Evolutionary conservation across 202 grass and related monocot genomes (phyloP).

Genomic region (Miscanthus sacchariflorus): DNA sequence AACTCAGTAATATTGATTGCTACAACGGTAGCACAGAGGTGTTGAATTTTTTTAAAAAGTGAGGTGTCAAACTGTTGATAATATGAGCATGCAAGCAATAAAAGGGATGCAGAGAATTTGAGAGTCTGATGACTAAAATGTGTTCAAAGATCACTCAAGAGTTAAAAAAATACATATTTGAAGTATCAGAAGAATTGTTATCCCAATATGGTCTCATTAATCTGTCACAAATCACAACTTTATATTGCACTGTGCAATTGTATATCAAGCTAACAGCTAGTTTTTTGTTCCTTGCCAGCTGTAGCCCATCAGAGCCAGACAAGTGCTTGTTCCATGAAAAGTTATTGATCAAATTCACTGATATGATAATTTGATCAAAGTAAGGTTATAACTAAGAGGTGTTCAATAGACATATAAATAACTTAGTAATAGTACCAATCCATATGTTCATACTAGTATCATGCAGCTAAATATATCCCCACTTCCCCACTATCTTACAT

Average conservation of each 20-base stretch:
- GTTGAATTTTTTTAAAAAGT: neutral
- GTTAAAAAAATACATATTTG: neutral
- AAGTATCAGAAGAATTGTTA: neutral
- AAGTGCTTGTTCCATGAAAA: too few relatives aligned
- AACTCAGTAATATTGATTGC: neutral
- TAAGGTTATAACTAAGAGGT: constrained; percentile 3
- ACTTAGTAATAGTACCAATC: constrained; percentile 7
- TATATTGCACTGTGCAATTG: neutral
- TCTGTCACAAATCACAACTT: neutral
- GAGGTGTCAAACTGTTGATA: neutral
- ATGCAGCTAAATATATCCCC: neutral
- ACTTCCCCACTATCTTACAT: neutral
- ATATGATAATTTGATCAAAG: too few relatives aligned
- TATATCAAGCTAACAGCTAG: constrained; percentile 24
- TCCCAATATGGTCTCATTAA: constrained; percentile 23
- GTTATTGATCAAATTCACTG: too few relatives aligned
- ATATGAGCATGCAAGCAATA: constrained; percentile 23
- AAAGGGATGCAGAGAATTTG: constrained; percentile 15
- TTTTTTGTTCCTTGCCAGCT: too few relatives aligned
- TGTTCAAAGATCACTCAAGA: constrained; percentile 1
- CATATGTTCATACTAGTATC: constrained; percentile 1
- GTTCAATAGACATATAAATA: constrained; percentile 21
- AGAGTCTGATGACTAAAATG: neutral
- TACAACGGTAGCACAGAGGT: neutral
- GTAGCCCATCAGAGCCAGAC: too few relatives aligned